Evolutionary conservation across 306 rosid species (phyloP).

Genomic region (Vigna radiata): DNA sequence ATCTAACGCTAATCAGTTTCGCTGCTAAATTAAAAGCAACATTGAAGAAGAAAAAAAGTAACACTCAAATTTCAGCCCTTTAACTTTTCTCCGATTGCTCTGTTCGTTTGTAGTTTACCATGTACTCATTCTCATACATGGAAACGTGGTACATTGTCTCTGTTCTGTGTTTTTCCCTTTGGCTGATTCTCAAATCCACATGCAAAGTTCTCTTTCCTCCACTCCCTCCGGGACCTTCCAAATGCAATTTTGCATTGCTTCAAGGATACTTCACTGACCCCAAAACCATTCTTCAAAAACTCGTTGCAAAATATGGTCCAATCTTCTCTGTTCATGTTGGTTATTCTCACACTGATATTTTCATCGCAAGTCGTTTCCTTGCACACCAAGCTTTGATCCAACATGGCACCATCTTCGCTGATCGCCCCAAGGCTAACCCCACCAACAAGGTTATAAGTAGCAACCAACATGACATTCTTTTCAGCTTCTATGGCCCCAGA

Average conservation of each 20-base stretch:
- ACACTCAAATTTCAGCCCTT: slow-evolving; percentile 2
- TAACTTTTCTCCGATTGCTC: not conserved
- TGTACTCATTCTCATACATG: slow-evolving; percentile 29
- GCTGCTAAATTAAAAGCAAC: not conserved
- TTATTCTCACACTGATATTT: slow-evolving; percentile 33
- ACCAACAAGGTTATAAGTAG: slow-evolving; percentile 39
- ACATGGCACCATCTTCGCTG: slow-evolving; percentile 43
- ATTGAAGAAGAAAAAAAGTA: not conserved
- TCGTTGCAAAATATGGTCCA: slow-evolving; percentile 46
- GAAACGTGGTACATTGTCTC: slow-evolving; percentile 43
- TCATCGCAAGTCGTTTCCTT: slow-evolving; percentile 41
- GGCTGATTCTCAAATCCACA: slow-evolving; percentile 22
- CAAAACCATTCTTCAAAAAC: slow-evolving; percentile 36
- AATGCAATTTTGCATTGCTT: slow-evolving; percentile 22
- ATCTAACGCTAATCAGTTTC: not conserved
- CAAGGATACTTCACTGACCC: slow-evolving; percentile 28
- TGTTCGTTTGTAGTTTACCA: not conserved
- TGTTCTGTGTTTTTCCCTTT: slow-evolving; percentile 12
- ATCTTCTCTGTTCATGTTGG: slow-evolving; percentile 46
- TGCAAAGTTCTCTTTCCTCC: slow-evolving; percentile 9
- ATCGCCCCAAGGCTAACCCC: slow-evolving; percentile 43
- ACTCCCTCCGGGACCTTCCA: slow-evolving; percentile 53
- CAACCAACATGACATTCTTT: slow-evolving; percentile 48
- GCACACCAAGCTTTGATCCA: slow-evolving; percentile 54
- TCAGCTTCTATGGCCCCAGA: slow-evolving; percentile 47